A percentile compares a stretch with the other conserved stretches of the same genome.
Conservation (phyloP, 306 rosid genomes). For the Sesbania bispinosa region DNA sequence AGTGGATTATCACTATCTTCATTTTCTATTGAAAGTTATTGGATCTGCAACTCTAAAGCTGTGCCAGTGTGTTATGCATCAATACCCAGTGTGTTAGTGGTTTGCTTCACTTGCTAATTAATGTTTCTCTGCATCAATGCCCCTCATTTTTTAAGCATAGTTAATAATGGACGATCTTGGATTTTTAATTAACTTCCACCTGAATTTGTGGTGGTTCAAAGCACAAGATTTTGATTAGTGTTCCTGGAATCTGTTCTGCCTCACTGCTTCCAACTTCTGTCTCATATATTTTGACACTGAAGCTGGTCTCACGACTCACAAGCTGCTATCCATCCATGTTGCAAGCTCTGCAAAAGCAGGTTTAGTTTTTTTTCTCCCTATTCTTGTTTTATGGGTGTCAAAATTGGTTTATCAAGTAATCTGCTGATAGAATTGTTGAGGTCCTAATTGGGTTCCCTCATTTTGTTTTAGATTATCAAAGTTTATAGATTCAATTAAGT, state of each 20-base stretch:
- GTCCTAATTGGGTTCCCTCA: background rate
- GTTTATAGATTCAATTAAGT: too few species aligned
- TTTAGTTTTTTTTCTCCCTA: constrained; percentile 18
- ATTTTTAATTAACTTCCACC: constrained; percentile 27
- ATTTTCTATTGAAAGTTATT: too few species aligned
- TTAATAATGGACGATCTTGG: constrained; percentile 19
- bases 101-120: too few species aligned
- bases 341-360: constrained; percentile 32
- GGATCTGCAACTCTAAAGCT: too few species aligned
- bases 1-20: too few species aligned
- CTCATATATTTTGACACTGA: background rate
- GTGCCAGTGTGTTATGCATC: too few species aligned
- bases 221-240: constrained; percentile 48
- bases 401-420: background rate
- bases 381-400: background rate
- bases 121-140: too few species aligned
- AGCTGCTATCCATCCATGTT: constrained; percentile 26
- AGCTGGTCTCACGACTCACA: too few species aligned
- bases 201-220: constrained; percentile 43
- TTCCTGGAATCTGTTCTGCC: constrained; percentile 34
- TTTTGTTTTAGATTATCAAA: background rate
- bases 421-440: background rate
- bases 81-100: too few species aligned
- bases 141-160: constrained; percentile 42
- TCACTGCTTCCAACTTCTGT: constrained; percentile 27